These are phyloP conservation scores for Neltuma alba DNA, from an alignment of 306 rosid genomes.

Conservation along the genomic window DNA sequence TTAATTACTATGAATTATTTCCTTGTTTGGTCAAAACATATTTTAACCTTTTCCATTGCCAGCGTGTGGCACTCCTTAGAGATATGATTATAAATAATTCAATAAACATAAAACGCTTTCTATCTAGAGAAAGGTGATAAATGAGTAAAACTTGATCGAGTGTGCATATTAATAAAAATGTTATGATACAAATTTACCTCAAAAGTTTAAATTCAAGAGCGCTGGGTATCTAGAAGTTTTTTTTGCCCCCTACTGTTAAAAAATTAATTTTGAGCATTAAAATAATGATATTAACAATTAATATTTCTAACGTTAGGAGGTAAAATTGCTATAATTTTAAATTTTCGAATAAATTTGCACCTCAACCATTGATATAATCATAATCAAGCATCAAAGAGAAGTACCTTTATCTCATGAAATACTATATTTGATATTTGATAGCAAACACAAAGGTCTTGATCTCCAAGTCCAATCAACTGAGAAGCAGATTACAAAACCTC, in stretches of 20 bases:
- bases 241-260: no score
- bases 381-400: not conserved
- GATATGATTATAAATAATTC: constrained; percentile 15
- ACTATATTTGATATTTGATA: constrained; percentile 29
- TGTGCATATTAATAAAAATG: no score
- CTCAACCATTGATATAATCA: no score
- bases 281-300: no score
- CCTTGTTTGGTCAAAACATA: not conserved
- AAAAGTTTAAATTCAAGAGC: no score
- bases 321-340: no score
- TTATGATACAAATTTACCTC: no score
- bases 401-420: constrained; percentile 13
- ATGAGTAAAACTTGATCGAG: no score
- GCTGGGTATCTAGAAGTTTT: no score
- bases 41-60: not conserved
- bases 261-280: no score
- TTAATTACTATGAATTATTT: not conserved
- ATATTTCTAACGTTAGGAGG: no score
- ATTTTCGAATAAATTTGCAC: no score
- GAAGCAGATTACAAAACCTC: constrained; percentile 24
- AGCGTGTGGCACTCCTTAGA: not conserved
- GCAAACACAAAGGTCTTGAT: constrained; percentile 10
- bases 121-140: not conserved
- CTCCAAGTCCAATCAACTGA: constrained; percentile 33
- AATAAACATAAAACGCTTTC: not conserved